Base-by-base conservation (phyloP, 2,329 filamentous ascomycete genomes). In the Cytospora piceicola region DNA sequence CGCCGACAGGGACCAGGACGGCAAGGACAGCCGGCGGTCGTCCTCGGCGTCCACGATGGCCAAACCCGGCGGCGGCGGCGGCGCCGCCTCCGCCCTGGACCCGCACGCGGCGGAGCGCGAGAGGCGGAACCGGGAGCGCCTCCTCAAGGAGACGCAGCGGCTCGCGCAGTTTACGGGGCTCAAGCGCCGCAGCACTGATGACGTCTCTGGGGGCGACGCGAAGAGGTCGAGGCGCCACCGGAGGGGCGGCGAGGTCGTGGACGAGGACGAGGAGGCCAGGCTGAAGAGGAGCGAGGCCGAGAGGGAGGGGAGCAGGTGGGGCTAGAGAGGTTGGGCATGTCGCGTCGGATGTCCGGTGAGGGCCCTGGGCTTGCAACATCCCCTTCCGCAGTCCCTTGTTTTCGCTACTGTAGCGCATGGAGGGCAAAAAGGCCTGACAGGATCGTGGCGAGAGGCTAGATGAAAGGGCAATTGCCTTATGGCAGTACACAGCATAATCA, bases 71-170 rank as follows among this genome's bases (percentile, higher is more conserved):
- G 69, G 34, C n/a, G 58, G 58, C 53, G 71, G 63, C 72, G 69
- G 34, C n/a, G 58, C 58, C 32, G 69, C 36, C n/a, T 57, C 59
- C 30, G 64, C 61, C 55, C 32, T 59, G 66, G 87, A 90, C 69
- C 82, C 86, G n/a, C 89, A 91, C 75, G 89, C 89, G 1, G 79
- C 88, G 0, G 90, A 92, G 75, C 86, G 90, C 27, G 89, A 91
- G 73, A 85, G 85, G 15, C 80, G 88, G 20, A 84, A 90, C 72
- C 82, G 88, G 55, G 88, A 90, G 74, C 82, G 90, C 30, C 79
- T 91, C 60, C 79, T 89, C 15, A 89, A 88, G 72, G 90, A 92
- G 76, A 86, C 87, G 49, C 87, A 91, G 75, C 83, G 86, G 42
- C 85, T 89, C 76, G 82, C 87, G 54, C 81, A 85, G 61, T 72